Conservation (phyloP, 306 rosid species). For the Quercus rubra region DNA sequence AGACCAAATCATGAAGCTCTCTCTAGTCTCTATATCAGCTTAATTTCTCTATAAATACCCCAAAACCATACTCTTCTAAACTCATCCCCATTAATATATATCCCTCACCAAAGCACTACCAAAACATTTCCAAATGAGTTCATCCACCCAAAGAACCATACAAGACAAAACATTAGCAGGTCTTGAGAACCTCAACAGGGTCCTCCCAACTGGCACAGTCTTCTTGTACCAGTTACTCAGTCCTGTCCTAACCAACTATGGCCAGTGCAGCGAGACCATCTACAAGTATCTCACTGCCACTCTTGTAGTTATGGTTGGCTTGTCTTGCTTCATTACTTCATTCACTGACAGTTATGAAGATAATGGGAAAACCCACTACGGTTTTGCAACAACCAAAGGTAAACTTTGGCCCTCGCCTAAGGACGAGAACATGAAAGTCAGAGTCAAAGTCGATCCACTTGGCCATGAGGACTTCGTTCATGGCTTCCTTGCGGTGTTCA, state of each 20-base stretch:
- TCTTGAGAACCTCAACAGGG: conserved; percentile 58
- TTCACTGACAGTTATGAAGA: conserved; percentile 71
- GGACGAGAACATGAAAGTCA: background rate
- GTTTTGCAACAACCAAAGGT: conserved; percentile 41
- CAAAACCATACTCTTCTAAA: background rate
- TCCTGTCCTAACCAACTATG: conserved; percentile 62
- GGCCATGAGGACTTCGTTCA: conserved; percentile 67
- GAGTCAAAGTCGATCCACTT: conserved; percentile 10
- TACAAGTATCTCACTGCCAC: conserved; percentile 46
- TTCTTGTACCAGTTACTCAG: conserved; percentile 73
- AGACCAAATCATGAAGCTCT: background rate
- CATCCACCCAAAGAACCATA: background rate
- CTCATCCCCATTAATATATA: background rate
- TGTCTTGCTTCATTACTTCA: conserved; percentile 61
- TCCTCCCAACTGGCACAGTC: conserved; percentile 76
- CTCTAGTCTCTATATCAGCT: too few relatives aligned
- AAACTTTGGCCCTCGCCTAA: conserved; percentile 57
- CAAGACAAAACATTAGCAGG: conserved; percentile 33
- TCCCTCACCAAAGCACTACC: background rate
- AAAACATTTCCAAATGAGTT: conserved; percentile 13
- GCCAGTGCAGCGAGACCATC: conserved; percentile 40
- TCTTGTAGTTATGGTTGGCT: conserved; percentile 37
- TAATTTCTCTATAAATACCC: conserved; percentile 13
- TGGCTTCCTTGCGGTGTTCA: conserved; percentile 40
- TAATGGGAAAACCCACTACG: conserved; percentile 54